Evolutionary conservation across 306 rosid genomes (phyloP).

Genomic region (Crotalaria pallida): DNA sequence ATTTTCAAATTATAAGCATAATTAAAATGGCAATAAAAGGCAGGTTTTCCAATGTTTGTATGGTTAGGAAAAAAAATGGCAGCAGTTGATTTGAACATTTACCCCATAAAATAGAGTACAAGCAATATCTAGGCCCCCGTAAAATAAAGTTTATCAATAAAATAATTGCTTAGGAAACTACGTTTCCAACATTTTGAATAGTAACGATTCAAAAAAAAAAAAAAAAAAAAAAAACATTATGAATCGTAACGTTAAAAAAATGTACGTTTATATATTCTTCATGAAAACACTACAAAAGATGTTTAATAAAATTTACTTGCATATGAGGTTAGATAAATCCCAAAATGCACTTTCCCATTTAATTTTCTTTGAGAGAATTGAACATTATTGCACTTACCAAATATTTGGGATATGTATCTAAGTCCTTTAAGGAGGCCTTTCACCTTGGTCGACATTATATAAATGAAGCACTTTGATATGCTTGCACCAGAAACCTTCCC

Average conservation of each 20-base stretch:
- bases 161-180: no score
- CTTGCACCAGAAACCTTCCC: conserved; percentile 20
- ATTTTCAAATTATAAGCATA: not conserved
- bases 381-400: conserved; percentile 43
- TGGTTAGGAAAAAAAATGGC: not conserved
- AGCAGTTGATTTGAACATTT: not conserved
- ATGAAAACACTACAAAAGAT: not conserved
- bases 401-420: conserved; percentile 66
- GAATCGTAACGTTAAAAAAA: no score
- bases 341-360: not conserved
- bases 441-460: conserved; percentile 56
- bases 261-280: not conserved
- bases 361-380: not conserved
- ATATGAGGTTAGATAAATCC: not conserved
- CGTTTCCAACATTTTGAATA: no score
- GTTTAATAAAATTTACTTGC: not conserved
- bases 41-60: not conserved
- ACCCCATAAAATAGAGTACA: not conserved
- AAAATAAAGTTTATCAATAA: not conserved
- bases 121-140: no score
- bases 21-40: not conserved
- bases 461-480: conserved; percentile 9
- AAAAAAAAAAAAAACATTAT: no score
- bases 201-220: no score
- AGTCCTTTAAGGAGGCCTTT: conserved; percentile 82